Evolutionary conservation across 2,329 filamentous ascomycete genomes (phyloP), one percentile per base, ranked within the genome.

Genomic region (Colletotrichum siamense): DNA sequence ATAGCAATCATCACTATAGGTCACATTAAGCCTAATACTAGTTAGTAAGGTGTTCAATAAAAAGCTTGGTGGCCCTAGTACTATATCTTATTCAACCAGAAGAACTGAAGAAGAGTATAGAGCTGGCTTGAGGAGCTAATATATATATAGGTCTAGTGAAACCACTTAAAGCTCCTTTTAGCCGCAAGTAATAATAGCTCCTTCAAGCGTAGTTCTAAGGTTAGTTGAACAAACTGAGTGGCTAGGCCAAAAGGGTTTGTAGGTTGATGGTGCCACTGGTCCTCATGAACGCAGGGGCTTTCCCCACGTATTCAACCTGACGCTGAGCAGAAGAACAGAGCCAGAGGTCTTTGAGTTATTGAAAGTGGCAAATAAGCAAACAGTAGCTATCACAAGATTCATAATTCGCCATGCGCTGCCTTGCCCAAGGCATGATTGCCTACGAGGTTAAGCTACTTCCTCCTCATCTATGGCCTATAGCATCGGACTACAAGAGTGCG

Each of bases 301-400:
- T 49, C 22, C 44, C 44, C 44, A 49, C 10, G 44, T 49, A 22
- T 22, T 22, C n/a, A 49, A 49, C 44, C 44, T 49, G n/a, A 49
- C 6, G 0, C 44, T 1, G 6, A 49, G n/a, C n/a, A 49, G 44
- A 22, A 0, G 1, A 49, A 0, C n/a, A 22, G 44, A 13, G 44
- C 10, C 44, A 0, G 44, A 49, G n/a, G 10, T 0, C 39, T n/a
- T n/a, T n/a, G n/a, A n/a, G 8, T 44, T 44, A n/a, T n/a, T 44
- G 0, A 44, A 44, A 0, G 0, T 44, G 18, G 39, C 9, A 4
- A 44, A n/a, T 9, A 5, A 44, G 0, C 5, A 44, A 39, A n/a
- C n/a, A n/a, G n/a, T 4, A 39, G 0, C 36, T 16, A 39, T 39
- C 1, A 0, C 16, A 39, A 39, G 36, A 39, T 39, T 0, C 39